Conservation (phyloP, 176 grass and related monocot species). For the Dendrocalamus sinicus region DNA sequence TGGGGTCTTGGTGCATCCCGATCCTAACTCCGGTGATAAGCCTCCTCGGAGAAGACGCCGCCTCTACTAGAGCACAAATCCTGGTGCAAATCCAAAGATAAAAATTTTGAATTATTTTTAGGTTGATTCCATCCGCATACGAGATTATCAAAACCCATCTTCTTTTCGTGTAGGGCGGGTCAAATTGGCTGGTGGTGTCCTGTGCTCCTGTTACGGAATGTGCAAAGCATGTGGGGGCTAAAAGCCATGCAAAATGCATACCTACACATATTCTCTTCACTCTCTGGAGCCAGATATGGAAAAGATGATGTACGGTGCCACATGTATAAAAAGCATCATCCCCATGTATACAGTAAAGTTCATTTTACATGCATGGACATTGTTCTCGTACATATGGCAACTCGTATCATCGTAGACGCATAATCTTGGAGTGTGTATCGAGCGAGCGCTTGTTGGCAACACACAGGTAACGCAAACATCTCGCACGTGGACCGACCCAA, state of each 20-base stretch:
- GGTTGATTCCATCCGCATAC: no score
- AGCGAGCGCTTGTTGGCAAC: no score
- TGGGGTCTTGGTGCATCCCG: no score
- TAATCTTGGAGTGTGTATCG: no score
- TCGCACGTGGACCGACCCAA: no score
- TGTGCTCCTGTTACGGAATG: background rate
- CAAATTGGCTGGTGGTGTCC: conserved; percentile 33
- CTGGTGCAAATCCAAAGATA: no score
- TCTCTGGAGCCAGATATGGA: background rate
- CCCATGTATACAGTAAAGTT: background rate
- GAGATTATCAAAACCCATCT: no score
- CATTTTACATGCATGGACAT: background rate
- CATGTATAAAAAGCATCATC: conserved; percentile 1
- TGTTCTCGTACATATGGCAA: background rate
- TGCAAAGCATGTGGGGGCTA: conserved; percentile 36
- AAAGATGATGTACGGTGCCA: conserved; percentile 6
- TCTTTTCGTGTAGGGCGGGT: background rate
- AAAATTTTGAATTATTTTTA: no score
- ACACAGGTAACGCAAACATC: no score
- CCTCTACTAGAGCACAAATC: no score
- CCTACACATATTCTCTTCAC: background rate
- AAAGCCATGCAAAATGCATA: conserved; percentile 24
- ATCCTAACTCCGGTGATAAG: no score
- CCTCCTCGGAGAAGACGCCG: no score
- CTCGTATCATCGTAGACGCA: background rate